Evolutionary conservation across 129 eudicot genomes (phyloP).

Genomic region (Lonicera japonica): DNA sequence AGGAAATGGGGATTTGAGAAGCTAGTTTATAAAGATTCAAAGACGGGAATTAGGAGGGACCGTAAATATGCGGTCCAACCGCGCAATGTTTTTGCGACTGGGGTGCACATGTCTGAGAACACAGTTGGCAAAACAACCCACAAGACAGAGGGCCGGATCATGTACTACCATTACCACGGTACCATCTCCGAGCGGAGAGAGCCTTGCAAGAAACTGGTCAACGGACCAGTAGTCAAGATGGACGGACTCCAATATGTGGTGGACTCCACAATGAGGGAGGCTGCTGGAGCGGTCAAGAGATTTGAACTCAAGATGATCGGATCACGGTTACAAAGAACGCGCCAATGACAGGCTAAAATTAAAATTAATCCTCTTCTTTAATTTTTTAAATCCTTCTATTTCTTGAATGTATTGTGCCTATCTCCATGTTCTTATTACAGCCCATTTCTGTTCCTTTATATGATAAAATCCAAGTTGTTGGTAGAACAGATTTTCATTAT

Average conservation of each 20-base stretch:
- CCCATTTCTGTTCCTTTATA: background rate
- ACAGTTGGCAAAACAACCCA: constrained; percentile 54
- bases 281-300: constrained; percentile 40
- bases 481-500: background rate
- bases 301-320: constrained; percentile 53
- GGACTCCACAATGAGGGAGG: constrained; percentile 50
- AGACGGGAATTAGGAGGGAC: constrained; percentile 59
- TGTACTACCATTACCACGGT: constrained; percentile 83
- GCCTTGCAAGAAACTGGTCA: constrained; percentile 62
- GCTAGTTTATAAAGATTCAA: constrained; percentile 50
- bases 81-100: constrained; percentile 59
- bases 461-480: background rate
- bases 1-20: constrained; percentile 96
- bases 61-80: constrained; percentile 82
- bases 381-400: background rate
- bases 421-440: background rate
- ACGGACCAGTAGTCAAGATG: constrained; percentile 21
- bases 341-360: constrained; percentile 25
- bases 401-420: background rate
- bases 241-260: constrained; percentile 34
- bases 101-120: constrained; percentile 86
- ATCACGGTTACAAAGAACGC: constrained; percentile 32
- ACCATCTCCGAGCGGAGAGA: constrained; percentile 60
- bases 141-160: constrained; percentile 53
- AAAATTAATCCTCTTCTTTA: background rate